Conservation (phyloP, 2,329 filamentous ascomycete genomes). For the Fusarium penzigii region DNA sequence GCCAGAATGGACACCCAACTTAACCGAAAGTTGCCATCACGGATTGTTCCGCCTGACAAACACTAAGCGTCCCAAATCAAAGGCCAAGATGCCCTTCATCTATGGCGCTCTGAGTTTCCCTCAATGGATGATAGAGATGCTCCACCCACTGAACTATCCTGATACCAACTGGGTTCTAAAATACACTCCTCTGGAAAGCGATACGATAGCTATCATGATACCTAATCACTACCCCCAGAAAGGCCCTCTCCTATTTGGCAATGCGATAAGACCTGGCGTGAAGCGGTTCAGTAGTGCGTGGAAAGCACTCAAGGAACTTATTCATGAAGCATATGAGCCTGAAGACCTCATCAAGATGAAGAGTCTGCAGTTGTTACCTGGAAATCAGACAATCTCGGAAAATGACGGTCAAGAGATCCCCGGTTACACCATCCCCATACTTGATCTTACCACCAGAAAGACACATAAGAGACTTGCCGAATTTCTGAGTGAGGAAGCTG, state of each 20-base stretch:
- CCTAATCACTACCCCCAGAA: conserved; percentile 20
- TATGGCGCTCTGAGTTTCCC: conserved; percentile 19
- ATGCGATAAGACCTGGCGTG: neutral
- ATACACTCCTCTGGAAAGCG: neutral
- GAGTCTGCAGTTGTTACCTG: neutral
- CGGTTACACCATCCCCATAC: neutral
- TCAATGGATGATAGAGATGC: conserved; percentile 14
- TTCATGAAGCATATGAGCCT: conserved; percentile 1
- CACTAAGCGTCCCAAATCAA: conserved; percentile 1
- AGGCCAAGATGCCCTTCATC: neutral
- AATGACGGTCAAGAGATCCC: neutral
- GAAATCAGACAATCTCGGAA: neutral
- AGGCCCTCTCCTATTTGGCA: conserved; percentile 8
- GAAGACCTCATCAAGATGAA: conserved; percentile 1
- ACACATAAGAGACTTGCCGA: neutral
- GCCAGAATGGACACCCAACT: neutral
- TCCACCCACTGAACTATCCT: conserved; percentile 19
- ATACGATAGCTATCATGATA: conserved; percentile 10
- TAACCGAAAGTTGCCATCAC: conserved; percentile 10
- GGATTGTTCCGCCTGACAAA: conserved; percentile 18
- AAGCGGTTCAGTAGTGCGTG: neutral
- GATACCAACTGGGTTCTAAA: conserved; percentile 17
- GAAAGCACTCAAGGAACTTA: neutral
- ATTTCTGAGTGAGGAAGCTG: neutral
- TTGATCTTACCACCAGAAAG: neutral